A percentile compares a stretch with the other conserved stretches of the same genome.
Evolutionary conservation across 208 protist genomes (phyloP).

Genomic region (Crithidia bombi): DNA sequence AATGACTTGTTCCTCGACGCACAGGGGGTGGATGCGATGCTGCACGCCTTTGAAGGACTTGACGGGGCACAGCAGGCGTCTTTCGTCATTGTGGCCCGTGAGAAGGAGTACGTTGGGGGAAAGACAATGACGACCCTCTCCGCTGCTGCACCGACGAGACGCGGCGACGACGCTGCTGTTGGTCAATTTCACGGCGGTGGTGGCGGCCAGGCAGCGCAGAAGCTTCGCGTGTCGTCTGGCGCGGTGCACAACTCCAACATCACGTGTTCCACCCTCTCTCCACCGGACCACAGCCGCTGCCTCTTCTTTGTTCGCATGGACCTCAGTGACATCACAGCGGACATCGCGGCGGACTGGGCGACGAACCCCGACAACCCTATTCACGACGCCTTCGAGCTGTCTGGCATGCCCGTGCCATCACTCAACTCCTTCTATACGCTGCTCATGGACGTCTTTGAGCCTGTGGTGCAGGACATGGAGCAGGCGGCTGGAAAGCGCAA

Average conservation of each 20-base stretch:
- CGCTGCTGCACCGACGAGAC: slow-evolving; percentile 1
- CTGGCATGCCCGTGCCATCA: slow-evolving; percentile 80
- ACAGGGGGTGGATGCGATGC: slow-evolving; percentile 39
- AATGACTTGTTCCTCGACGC: slow-evolving; percentile 55
- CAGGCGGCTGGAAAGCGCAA: slow-evolving; percentile 37
- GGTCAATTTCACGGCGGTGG: slow-evolving; percentile 6
- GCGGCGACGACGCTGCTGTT: not conserved
- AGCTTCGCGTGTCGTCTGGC: slow-evolving; percentile 60
- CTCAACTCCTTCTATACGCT: slow-evolving; percentile 80
- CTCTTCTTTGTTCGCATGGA: slow-evolving; percentile 81
- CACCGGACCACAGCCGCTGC: slow-evolving; percentile 80
- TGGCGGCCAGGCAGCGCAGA: slow-evolving; percentile 30
- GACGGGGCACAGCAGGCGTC: slow-evolving; percentile 48
- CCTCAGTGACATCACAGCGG: slow-evolving; percentile 58
- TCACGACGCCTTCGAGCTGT: slow-evolving; percentile 81
- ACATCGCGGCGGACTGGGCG: slow-evolving; percentile 65
- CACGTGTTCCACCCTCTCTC: slow-evolving; percentile 75
- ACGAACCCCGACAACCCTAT: slow-evolving; percentile 61
- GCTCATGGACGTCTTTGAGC: slow-evolving; percentile 79
- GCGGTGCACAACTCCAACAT: slow-evolving; percentile 85
- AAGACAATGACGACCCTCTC: not conserved
- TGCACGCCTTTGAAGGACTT: slow-evolving; percentile 57
- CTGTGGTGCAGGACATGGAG: slow-evolving; percentile 79
- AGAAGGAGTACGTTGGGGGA: slow-evolving; percentile 45
- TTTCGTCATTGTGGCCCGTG: slow-evolving; percentile 61